Base-by-base conservation (phyloP, 495 filamentous ascomycete genomes). In the Glonium stellatum region DNA sequence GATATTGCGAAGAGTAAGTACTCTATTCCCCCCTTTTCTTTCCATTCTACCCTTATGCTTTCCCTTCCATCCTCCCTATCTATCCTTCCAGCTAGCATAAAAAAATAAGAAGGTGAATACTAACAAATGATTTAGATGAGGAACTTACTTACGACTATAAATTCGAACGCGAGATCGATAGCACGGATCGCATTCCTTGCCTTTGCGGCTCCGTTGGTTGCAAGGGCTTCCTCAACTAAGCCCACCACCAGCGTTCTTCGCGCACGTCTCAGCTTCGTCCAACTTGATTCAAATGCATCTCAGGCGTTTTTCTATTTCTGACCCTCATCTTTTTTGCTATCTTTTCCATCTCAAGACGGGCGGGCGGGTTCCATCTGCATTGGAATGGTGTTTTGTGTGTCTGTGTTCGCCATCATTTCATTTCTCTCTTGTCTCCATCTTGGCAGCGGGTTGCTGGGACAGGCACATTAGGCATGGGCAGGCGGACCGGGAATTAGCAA, bases 141-240 rank as follows among this genome's bases (percentile, higher is more conserved):
- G 93, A 98, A 74, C 83, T 98, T 62, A 98, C 93, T 3, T 98
- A 98, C 78, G 93, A 98, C 78, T 98, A 98, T 81, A 98, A 98
- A 75, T 98, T 98, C 72, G 93, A 98, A 78, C 86, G 95, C 64
- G 93, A 98, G 72, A 88, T 95, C 71, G 90, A 88, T 61, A 92
- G 88, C 66, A 84, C 90, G 63, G 95, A 98, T 73, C 89, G 93
- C 58, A 96, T 98, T 64, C 93, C 93, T 22, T 98, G 93, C 75
- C 83, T 98, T 39, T 98, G 93, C 75, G 93, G 93, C 49, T 95
- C 92, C 39, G 84, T 88, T 10, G 90, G 88, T 19, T 98, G 93
- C 77, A 98, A 98, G 79, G 93, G 93, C 55, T 98, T 97, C 77
- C 87, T 98, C 75, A 98, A 98, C 74, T 98, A 80, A 84, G 59